Conservation (phyloP, 495 filamentous ascomycete species). For the Amorphotheca resinae region DNA sequence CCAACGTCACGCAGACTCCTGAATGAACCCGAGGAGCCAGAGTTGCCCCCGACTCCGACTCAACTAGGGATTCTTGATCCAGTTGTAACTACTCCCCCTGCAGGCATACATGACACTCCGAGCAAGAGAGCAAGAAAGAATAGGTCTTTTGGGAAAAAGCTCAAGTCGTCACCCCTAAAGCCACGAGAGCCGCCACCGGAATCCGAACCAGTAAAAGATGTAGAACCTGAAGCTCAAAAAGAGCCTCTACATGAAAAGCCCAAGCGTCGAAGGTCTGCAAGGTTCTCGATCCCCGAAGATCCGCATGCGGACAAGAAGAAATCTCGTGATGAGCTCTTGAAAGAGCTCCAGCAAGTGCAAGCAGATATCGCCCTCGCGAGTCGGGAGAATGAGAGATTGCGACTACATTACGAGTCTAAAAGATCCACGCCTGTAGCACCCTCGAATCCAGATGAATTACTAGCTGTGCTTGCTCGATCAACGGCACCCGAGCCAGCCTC, state of each 20-base stretch:
- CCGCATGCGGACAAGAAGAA: conserved; percentile 15
- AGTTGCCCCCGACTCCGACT: conserved; percentile 58
- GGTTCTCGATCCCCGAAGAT: conserved; percentile 15
- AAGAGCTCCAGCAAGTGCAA: conserved; percentile 18
- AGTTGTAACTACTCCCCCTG: conserved; percentile 35
- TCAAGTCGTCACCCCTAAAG: conserved; percentile 31
- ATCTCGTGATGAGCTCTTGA: conserved; percentile 14
- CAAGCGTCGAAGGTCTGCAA: conserved; percentile 16
- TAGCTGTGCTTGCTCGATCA: conserved; percentile 7
- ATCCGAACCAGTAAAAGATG: background rate
- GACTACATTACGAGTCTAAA: conserved; percentile 7
- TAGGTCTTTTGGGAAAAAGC: conserved; percentile 25
- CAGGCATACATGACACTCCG: conserved; percentile 42
- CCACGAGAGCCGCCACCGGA: conserved; percentile 13
- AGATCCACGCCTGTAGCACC: background rate
- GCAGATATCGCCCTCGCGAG: conserved; percentile 20
- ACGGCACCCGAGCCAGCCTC: conserved; percentile 5
- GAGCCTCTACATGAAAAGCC: background rate
- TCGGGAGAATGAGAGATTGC: conserved; percentile 19
- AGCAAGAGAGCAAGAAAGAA: conserved; percentile 28
- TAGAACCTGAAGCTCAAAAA: background rate
- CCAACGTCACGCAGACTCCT: background rate
- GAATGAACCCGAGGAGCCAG: conserved; percentile 35
- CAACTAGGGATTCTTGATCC: conserved; percentile 44
- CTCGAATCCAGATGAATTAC: conserved; percentile 12